Conservation (phyloP, 495 filamentous ascomycete genomes). For the Melanomma pulvis-pyrius region DNA sequence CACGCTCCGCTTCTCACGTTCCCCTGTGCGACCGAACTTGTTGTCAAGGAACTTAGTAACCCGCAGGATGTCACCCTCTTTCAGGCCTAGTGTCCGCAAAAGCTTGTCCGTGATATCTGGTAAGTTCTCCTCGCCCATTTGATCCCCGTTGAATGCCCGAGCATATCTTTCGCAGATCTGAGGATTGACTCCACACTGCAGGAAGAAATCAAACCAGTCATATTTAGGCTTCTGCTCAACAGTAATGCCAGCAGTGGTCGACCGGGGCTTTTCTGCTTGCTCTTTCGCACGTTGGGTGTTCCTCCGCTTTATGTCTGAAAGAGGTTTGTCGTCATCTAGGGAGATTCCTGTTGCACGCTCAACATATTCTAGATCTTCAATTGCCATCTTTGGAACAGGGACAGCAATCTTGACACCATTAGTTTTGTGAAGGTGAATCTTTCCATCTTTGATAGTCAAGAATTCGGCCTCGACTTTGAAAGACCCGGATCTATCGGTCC, state of each 20-base stretch:
- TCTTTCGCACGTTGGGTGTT: constrained; percentile 46
- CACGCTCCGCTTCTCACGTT: constrained; percentile 61
- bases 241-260: constrained; percentile 54
- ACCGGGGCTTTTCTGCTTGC: constrained; percentile 7
- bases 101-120: constrained; percentile 82
- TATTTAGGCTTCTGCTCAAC: constrained; percentile 68
- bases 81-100: constrained; percentile 82
- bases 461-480: constrained; percentile 99
- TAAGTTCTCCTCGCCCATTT: constrained; percentile 90
- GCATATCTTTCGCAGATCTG: constrained; percentile 94
- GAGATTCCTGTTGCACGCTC: constrained; percentile 84
- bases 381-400: constrained; percentile 90
- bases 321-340: constrained; percentile 93
- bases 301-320: constrained; percentile 71
- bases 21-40: constrained; percentile 68
- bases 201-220: constrained; percentile 99
- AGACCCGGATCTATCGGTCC: constrained; percentile 91
- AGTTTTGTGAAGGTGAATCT: constrained; percentile 96
- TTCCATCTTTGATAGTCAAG: constrained; percentile 87
- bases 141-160: constrained; percentile 81
- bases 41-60: constrained; percentile 88
- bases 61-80: constrained; percentile 94
- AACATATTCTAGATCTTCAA: constrained; percentile 92
- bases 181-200: constrained; percentile 84
- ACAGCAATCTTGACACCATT: constrained; percentile 99